phyloP scores from a whole-genome alignment of 768 basidiomycete genomes.

The Suillus spraguei region DNA sequence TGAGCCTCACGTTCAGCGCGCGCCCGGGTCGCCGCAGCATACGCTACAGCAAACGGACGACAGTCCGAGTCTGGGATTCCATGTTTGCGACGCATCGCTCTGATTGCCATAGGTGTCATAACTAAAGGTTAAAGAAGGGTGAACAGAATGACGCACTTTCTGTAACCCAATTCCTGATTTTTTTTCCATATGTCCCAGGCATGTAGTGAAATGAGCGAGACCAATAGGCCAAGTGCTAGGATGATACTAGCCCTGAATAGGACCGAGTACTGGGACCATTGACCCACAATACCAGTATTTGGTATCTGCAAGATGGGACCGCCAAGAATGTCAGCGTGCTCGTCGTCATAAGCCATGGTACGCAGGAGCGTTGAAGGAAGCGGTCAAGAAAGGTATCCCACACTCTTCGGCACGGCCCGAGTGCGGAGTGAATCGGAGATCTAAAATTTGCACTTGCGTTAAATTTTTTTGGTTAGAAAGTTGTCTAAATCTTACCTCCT shows the following conservation, averaged over 20 bases:
- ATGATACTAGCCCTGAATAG: slow-evolving; percentile 40
- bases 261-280: slow-evolving; percentile 39
- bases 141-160: slow-evolving; percentile 50
- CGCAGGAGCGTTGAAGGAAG: slow-evolving; percentile 22
- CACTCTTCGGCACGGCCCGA: slow-evolving; percentile 22
- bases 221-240: slow-evolving; percentile 36
- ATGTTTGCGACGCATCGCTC: slow-evolving; percentile 72
- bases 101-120: slow-evolving; percentile 31
- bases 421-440: slow-evolving; percentile 15
- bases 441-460: slow-evolving; percentile 16
- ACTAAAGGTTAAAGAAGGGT: slow-evolving; percentile 14
- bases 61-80: slow-evolving; percentile 85
- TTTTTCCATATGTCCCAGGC: slow-evolving; percentile 50
- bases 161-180: slow-evolving; percentile 66
- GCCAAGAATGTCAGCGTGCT: slow-evolving; percentile 74
- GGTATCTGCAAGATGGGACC: slow-evolving; percentile 48
- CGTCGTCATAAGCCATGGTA: slow-evolving; percentile 56
- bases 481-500: background rate
- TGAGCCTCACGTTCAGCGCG: slow-evolving; percentile 55
- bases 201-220: slow-evolving; percentile 36
- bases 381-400: slow-evolving; percentile 22
- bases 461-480: background rate
- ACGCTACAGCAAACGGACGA: slow-evolving; percentile 87
- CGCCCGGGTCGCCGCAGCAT: slow-evolving; percentile 64
- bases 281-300: slow-evolving; percentile 25